Evolutionary conservation across 2,329 filamentous ascomycete genomes (phyloP), one percentile per base, ranked within the genome.

Genomic region (Fusarium denticulatum): DNA sequence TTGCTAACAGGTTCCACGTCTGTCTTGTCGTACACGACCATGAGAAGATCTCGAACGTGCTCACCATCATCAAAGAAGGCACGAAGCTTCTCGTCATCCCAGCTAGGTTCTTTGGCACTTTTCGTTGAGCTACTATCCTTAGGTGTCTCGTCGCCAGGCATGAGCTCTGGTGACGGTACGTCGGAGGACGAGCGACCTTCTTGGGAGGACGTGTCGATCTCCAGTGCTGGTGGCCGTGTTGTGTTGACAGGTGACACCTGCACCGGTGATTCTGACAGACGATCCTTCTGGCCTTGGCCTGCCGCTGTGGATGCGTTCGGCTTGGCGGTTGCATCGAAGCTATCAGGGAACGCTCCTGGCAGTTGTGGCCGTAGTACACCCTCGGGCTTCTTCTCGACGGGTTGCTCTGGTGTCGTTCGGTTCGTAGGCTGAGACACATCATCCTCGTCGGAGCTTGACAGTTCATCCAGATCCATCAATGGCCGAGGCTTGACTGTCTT

Each of bases 21-120:
- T 20, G 91, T 93, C 81, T 95, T 97, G 83, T 98, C 95, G 80
- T 97, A 95, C 34, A 99, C 94, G 69, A 99, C 93, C 42, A 95
- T 89, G 58, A 98, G 88, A 80, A 98, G 89, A 80, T 99, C 96
- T 57, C 94, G 90, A 75, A 99, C 94, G 72, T 97, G 94, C 39
- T 92, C 91, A 69, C 94, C 91, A 75, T 96, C 94, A 75, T 98
- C 96, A 78, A 98, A 93, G 83, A 98, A 99, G 20, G 93, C 92
- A 67, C 94, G 91, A 34, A 99, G 88, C 76, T 91, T 94, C 63
- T 91, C 88, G 81, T 98, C 96, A 71, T 94, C 96, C 96, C 96
- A 99, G 0, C 91, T 89, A 32, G 86, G 85, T 22, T 81, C 79
- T 57, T 79, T 81, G 50, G 68, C 71, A 56, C 67, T 78, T 43